Evolutionary conservation across 805 yeast species (phyloP), one percentile per base, ranked within the genome.

Genomic region (Ogataea henricii): DNA sequence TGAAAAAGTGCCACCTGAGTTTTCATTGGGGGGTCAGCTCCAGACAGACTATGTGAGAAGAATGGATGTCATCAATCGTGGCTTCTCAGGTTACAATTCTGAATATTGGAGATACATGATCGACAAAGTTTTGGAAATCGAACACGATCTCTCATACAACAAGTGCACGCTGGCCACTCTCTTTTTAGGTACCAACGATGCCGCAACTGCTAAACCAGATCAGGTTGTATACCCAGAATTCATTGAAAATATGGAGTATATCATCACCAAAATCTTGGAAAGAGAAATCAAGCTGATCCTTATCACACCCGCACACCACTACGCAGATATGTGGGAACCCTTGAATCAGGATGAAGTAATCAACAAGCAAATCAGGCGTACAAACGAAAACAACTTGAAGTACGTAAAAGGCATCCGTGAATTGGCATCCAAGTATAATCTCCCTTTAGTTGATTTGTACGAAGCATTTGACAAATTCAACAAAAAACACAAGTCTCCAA

Each of bases 181-280:
- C 17, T 60, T 57, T 34, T 79, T 87, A 57, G 96, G 96, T 3
- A 76, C 96, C 13, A 89, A 89, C 59, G 96, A 89, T 62, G 74
- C 85, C 0, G 73, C 76, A 1, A 38, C 56, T 1, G 55, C 63
- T 1, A 72, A 65, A 2, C 79, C 78, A 3, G 66, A 65, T n/a
- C 85, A 79, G 56, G 87, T 86, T 6, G 76, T 78, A 1, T 40
- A 81, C 8, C 73, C 63, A 1, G 70, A 77, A 50, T 87, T 67
- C 59, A 46, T 64, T 23, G 66, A 62, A n/a, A 89, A 88, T 58
- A 67, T 77, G 52, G 60, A 54, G 18, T 53, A 53, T 17, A 58
- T 87, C 56, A 69, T 80, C 10, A 56, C 66, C 7, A 43, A 69
- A 47, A 67, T 77, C 17, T 51, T 62, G 18, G 58, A 59, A 1